These are phyloP conservation scores for Cadophora sp. DNA, from an alignment of 2,329 filamentous ascomycete genomes.

Conservation along the genomic window DNA sequence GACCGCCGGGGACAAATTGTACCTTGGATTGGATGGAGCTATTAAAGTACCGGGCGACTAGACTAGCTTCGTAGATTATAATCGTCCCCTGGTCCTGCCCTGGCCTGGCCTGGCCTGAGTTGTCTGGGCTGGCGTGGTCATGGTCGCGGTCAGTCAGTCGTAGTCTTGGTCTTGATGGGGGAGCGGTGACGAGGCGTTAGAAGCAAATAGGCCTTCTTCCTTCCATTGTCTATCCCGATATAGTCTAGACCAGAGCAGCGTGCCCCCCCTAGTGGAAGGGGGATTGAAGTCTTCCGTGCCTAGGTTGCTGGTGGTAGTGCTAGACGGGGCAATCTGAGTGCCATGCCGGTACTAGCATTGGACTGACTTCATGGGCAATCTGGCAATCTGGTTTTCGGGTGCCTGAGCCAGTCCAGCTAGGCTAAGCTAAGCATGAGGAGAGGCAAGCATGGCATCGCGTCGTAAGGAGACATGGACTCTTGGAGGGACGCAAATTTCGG, in stretches of 20 bases:
- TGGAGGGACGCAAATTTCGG: too few species aligned
- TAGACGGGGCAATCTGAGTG: constrained; percentile 21
- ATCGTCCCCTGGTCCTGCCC: background rate
- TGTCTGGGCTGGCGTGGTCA: background rate
- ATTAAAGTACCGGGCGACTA: constrained; percentile 31
- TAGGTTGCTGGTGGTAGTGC: too few species aligned
- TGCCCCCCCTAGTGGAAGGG: too few species aligned
- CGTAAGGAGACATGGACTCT: too few species aligned
- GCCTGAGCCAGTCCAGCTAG: background rate
- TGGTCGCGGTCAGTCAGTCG: background rate
- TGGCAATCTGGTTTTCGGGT: constrained; percentile 21
- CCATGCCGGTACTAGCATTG: constrained; percentile 26
- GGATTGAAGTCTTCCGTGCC: background rate
- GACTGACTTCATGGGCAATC: constrained; percentile 20
- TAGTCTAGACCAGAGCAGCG: background rate
- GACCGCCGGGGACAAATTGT: constrained; percentile 31
- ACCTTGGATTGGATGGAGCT: constrained; percentile 12
- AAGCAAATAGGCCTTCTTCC: constrained; percentile 18
- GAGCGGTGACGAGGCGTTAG: constrained; percentile 37
- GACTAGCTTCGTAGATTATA: constrained; percentile 31
- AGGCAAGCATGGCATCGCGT: too few species aligned
- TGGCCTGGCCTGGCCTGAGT: constrained; percentile 21
- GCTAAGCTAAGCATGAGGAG: background rate
- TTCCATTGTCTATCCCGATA: background rate
- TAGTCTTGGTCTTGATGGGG: background rate